Evolutionary conservation across 139 green algal genomes (phyloP).

Genomic region (Tetraselmis striata): DNA sequence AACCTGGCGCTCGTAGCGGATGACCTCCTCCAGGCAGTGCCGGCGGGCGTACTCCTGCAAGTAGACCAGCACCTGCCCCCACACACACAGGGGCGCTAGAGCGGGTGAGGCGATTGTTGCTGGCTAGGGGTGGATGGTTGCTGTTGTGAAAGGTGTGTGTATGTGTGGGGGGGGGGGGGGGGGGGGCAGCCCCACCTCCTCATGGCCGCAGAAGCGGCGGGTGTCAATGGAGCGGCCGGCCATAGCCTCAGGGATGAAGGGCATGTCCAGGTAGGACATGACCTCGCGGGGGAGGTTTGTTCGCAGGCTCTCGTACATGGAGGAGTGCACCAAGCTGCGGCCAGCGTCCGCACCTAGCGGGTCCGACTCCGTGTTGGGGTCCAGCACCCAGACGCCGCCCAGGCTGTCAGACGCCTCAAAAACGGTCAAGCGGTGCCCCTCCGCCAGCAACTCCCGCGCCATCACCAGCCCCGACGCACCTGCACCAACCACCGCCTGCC

Average conservation of each 20-base stretch:
- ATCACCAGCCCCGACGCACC: slow-evolving; percentile 61
- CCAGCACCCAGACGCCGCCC: slow-evolving; percentile 59
- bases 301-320: slow-evolving; percentile 55
- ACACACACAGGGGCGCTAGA: no score
- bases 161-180: no score
- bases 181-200: no score
- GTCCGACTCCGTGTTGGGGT: slow-evolving; percentile 29
- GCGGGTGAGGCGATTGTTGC: no score
- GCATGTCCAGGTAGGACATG: slow-evolving; percentile 66
- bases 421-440: slow-evolving; percentile 53
- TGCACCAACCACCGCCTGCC: slow-evolving; percentile 67
- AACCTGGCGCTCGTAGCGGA: slow-evolving; percentile 37
- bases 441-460: slow-evolving; percentile 43
- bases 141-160: no score
- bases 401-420: slow-evolving; percentile 48
- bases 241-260: slow-evolving; percentile 42
- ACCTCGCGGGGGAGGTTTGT: slow-evolving; percentile 76
- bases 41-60: slow-evolving; percentile 44
- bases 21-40: slow-evolving; percentile 25
- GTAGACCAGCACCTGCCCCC: slow-evolving; percentile 30
- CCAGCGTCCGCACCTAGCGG: slow-evolving; percentile 18
- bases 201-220: slow-evolving; percentile 40
- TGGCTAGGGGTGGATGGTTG: no score
- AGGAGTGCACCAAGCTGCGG: slow-evolving; percentile 34
- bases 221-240: slow-evolving; percentile 26